A percentile compares a stretch with the other conserved stretches of the same genome.
phyloP scores from a whole-genome alignment of 192 early-diverging fungal species.

The Coemansia aciculifera region DNA sequence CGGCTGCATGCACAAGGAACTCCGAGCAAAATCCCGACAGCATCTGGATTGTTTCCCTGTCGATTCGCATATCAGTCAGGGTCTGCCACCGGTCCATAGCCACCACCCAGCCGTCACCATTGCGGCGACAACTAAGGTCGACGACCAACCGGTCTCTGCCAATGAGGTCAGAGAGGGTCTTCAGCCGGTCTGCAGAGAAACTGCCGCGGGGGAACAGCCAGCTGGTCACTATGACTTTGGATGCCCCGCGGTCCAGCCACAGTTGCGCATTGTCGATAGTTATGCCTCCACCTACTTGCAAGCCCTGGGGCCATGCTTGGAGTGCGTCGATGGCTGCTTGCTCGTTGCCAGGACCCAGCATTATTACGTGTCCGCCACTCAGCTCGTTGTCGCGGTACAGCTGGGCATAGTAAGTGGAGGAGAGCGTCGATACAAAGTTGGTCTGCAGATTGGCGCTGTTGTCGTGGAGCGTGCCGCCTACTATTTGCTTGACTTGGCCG shows the following conservation, averaged over 20 bases:
- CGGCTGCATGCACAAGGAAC: conserved; percentile 96
- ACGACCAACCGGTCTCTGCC: conserved; percentile 66
- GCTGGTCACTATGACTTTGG: conserved; percentile 96
- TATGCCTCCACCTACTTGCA: conserved; percentile 97
- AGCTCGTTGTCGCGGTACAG: conserved; percentile 76
- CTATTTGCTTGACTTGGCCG: conserved; percentile 98
- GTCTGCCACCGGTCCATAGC: conserved; percentile 99
- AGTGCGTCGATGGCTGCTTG: conserved; percentile 83
- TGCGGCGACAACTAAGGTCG: conserved; percentile 71
- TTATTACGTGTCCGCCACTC: conserved; percentile 91
- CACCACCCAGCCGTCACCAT: conserved; percentile 78
- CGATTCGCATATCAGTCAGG: conserved; percentile 83
- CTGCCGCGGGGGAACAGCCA: conserved; percentile 84
- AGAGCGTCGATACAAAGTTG: conserved; percentile 90
- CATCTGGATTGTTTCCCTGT: conserved; percentile 57
- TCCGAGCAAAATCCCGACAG: conserved; percentile 74
- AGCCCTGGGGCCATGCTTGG: conserved; percentile 76
- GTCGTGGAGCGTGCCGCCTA: conserved; percentile 88
- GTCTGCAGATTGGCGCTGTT: conserved; percentile 62
- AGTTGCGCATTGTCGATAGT: conserved; percentile 77
- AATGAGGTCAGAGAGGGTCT: conserved; percentile 40
- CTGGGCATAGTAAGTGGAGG: conserved; percentile 77
- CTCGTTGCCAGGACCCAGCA: conserved; percentile 86
- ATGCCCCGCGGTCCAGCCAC: conserved; percentile 86
- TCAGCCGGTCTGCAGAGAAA: conserved; percentile 68